Evolutionary conservation across 768 basidiomycete genomes (phyloP), one percentile per base, ranked within the genome.

Genomic region (Mycena albidolilacea): DNA sequence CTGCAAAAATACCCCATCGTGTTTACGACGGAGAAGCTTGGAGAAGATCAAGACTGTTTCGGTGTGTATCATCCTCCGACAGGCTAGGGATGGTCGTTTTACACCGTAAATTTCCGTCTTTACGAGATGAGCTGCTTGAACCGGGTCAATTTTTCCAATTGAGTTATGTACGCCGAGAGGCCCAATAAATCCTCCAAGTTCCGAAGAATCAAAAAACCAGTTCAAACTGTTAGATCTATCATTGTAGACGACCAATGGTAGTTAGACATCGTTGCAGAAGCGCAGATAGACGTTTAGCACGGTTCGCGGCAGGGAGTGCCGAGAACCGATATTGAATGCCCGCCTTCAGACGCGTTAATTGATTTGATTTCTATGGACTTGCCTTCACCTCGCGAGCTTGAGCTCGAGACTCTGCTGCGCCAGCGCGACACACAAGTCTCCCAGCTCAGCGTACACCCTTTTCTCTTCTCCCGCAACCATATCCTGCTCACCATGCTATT

Each of bases 401-500:
- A 95, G 81, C 90, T 96, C 52, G 95, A 96, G 82, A 87, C 90
- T 38, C 86, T 93, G 15, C 84, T 96, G n/a, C 87, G 93, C 77
- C 88, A 91, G 79, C 89, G 93, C 79, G 94, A 96, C 81, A 85
- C 85, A 67, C 92, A 94, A 80, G 83, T 95, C 63, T 84, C 88
- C 64, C 89, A 92, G 79, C 89, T 95, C 75, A 92, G 87, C 77
- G 95, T 95, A 82, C 83, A 92, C 85, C 65, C 52, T 35, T 61
- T 37, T 74, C 43, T 67, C 72, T 46, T 59, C 64, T 66, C 65
- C 57, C 72, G 38, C 55, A 73, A 70, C 44, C 65, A 67, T 54
- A 65, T 71, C 54, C 61, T 76, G 73, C 74, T 74, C 67, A 75
- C 73, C 76, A 5, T n/a, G 39, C 46, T 7, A 19, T 50, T 64